Evolutionary conservation across 2,329 filamentous ascomycete species (phyloP).

Genomic region (Botrytis squamosa): DNA sequence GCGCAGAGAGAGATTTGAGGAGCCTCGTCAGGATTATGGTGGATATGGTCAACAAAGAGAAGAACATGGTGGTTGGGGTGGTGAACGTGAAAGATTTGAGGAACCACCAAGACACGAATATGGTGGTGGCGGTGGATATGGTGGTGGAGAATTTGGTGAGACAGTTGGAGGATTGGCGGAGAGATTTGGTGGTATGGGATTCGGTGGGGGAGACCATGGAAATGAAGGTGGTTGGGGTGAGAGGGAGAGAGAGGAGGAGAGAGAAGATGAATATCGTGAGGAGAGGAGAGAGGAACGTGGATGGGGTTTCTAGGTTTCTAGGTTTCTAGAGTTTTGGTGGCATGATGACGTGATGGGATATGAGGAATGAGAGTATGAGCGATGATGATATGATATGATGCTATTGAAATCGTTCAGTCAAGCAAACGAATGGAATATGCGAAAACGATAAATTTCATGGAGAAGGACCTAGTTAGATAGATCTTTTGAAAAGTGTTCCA

Average conservation of each 20-base stretch:
- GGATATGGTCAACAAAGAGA: constrained; percentile 15
- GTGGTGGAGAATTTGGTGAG: constrained; percentile 18
- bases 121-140: constrained; percentile 22
- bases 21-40: constrained; percentile 27
- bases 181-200: constrained; percentile 17
- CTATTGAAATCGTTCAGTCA: background rate
- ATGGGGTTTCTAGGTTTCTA: constrained; percentile 15
- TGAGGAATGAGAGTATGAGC: background rate
- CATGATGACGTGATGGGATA: background rate
- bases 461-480: background rate
- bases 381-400: constrained; percentile 8
- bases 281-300: constrained; percentile 38
- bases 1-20: constrained; percentile 20
- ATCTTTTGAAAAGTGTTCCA: background rate
- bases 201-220: background rate
- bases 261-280: constrained; percentile 43
- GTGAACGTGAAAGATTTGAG: constrained; percentile 19
- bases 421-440: background rate
- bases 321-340: background rate
- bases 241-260: background rate
- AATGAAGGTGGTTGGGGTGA: constrained; percentile 6
- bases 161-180: constrained; percentile 20
- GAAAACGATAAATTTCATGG: background rate
- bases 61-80: constrained; percentile 26
- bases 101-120: constrained; percentile 24